Percentiles rank a stretch among this genome's conserved stretches.
phyloP scores from a whole-genome alignment of 805 yeast genomes.

The Priceomyces medius region DNA sequence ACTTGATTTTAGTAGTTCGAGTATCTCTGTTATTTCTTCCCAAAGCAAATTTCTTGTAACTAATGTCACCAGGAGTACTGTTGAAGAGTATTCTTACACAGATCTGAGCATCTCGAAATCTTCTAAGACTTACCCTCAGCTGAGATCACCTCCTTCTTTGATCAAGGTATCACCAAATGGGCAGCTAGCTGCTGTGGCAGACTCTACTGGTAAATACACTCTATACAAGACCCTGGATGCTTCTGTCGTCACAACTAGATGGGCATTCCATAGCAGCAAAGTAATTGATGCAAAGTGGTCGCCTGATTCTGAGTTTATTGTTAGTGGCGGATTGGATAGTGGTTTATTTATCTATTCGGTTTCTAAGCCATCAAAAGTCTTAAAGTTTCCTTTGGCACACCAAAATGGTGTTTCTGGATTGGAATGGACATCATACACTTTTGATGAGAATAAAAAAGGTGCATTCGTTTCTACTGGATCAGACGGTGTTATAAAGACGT shows the following conservation, averaged over 20 bases:
- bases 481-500: constrained; percentile 76
- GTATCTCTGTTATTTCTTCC: constrained; percentile 22
- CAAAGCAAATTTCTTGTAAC: constrained; percentile 25
- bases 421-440: constrained; percentile 56
- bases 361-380: constrained; percentile 69
- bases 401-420: constrained; percentile 82
- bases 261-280: constrained; percentile 93
- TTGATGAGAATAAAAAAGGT: constrained; percentile 16
- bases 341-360: constrained; percentile 79
- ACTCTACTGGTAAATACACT: constrained; percentile 80
- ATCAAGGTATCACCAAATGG: constrained; percentile 72
- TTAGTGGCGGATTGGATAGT: constrained; percentile 83
- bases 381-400: constrained; percentile 77
- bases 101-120: constrained; percentile 33
- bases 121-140: constrained; percentile 47
- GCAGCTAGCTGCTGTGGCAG: constrained; percentile 77
- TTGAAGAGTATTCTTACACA: constrained; percentile 25
- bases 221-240: constrained; percentile 58
- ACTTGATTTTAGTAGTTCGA: constrained; percentile 24
- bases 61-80: constrained; percentile 27
- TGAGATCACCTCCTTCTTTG: constrained; percentile 62
- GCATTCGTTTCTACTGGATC: constrained; percentile 69
- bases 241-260: constrained; percentile 72
- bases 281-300: constrained; percentile 81
- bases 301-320: constrained; percentile 65